These are phyloP conservation scores for Kalanchoe fedtschenkoi DNA, from an alignment of 164 flowering plant species.

Conservation along the genomic window DNA sequence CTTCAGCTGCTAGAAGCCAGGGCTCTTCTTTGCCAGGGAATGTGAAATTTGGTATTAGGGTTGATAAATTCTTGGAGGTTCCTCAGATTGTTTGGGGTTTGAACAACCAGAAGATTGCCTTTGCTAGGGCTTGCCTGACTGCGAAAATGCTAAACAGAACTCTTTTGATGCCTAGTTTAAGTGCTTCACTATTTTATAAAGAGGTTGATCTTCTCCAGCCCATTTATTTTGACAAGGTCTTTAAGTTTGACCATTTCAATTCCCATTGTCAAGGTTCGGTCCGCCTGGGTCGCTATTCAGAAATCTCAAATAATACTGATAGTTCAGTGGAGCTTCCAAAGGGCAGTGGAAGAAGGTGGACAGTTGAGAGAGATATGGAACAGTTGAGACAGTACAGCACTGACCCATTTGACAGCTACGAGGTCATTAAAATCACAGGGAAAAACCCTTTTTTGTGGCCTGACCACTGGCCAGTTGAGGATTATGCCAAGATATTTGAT, in stretches of 20 bases:
- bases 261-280: conserved; percentile 75
- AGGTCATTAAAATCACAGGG: conserved; percentile 56
- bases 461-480: conserved; percentile 91
- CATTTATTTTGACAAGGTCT: conserved; percentile 71
- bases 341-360: conserved; percentile 96
- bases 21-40: conserved; percentile 6
- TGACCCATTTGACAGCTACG: conserved; percentile 33
- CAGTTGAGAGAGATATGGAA: conserved; percentile 63
- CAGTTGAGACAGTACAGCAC: conserved; percentile 45
- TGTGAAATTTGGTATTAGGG: conserved; percentile 21
- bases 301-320: conserved; percentile 31
- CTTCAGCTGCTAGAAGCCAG: conserved; percentile 5
- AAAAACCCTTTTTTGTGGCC: conserved; percentile 98
- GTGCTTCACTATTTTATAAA: conserved; percentile 91
- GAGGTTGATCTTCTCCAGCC: conserved; percentile 72
- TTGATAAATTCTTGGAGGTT: conserved; percentile 68
- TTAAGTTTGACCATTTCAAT: conserved; percentile 62
- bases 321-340: conserved; percentile 38
- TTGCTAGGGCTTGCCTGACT: conserved; percentile 84
- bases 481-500: conserved; percentile 76
- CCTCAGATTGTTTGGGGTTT: conserved; percentile 97
- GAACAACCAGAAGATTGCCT: conserved; percentile 93
- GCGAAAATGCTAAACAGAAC: conserved; percentile 76
- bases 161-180: conserved; percentile 82
- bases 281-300: conserved; percentile 47